phyloP scores from a whole-genome alignment of 768 basidiomycete species.

The Lentinula detonsa region DNA sequence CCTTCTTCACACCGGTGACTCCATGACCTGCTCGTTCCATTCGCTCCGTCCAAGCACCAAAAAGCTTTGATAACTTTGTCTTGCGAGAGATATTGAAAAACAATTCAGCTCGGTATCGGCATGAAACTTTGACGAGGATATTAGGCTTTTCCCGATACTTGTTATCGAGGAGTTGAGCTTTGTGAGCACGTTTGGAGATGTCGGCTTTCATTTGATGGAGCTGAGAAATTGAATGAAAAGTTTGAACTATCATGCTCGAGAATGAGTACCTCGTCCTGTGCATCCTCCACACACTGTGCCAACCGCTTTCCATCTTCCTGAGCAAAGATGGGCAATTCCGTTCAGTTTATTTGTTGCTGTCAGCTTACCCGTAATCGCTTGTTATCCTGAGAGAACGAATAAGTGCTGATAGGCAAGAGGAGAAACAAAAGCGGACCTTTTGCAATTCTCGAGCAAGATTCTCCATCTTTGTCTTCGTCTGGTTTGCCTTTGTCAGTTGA shows the following conservation, averaged over 20 bases:
- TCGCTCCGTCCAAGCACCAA: slow-evolving; percentile 84
- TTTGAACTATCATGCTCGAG: not conserved
- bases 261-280: slow-evolving; percentile 70
- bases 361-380: slow-evolving; percentile 72
- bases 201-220: slow-evolving; percentile 78
- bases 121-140: slow-evolving; percentile 83
- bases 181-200: slow-evolving; percentile 75
- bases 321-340: slow-evolving; percentile 15
- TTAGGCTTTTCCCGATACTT: slow-evolving; percentile 87
- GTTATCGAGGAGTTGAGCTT: slow-evolving; percentile 69
- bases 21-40: slow-evolving; percentile 58
- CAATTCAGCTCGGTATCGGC: slow-evolving; percentile 84
- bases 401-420: not conserved
- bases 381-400: slow-evolving; percentile 57
- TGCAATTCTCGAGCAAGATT: slow-evolving; percentile 84
- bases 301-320: slow-evolving; percentile 85
- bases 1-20: slow-evolving; percentile 33
- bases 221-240: slow-evolving; percentile 26
- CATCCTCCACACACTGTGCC: slow-evolving; percentile 76
- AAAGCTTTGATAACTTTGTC: slow-evolving; percentile 76
- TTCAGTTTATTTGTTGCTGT: not conserved
- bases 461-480: slow-evolving; percentile 87
- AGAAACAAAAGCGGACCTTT: slow-evolving; percentile 49
- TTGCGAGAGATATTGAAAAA: slow-evolving; percentile 93
- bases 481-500: slow-evolving; percentile 82